Conservation (phyloP, 495 filamentous ascomycete genomes). For the Podospora tetraspora region DNA sequence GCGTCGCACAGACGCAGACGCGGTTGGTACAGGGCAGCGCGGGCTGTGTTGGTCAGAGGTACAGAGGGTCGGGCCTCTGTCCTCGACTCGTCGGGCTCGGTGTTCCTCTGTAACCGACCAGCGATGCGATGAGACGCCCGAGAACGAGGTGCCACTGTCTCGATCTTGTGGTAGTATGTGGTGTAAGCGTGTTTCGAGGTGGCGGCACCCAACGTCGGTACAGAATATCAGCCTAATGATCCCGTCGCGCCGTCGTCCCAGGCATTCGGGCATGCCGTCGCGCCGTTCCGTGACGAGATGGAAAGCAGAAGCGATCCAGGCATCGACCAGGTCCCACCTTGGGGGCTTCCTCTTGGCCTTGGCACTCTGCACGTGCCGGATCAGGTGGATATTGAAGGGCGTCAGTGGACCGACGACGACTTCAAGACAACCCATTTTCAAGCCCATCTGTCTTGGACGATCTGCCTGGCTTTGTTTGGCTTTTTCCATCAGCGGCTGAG, state of each 20-base stretch:
- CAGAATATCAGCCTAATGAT: constrained; percentile 11
- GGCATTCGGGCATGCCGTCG: constrained; percentile 3
- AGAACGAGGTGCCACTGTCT: neutral
- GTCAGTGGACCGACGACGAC: neutral
- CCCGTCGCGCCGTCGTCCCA: neutral
- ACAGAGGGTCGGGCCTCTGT: neutral
- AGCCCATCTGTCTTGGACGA: neutral
- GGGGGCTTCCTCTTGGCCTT: neutral
- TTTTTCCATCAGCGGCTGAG: neutral
- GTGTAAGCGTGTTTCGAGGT: neutral
- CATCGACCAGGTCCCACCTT: neutral
- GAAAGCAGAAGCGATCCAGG: neutral
- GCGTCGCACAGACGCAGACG: neutral
- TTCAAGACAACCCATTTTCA: neutral
- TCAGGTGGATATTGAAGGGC: neutral
- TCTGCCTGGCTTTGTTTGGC: neutral
- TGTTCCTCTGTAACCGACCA: neutral
- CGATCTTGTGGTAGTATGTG: neutral
- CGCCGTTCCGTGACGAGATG: neutral
- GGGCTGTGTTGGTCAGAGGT: neutral
- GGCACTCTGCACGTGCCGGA: neutral
- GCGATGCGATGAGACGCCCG: neutral
- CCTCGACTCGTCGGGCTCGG: neutral
- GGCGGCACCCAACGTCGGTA: neutral
- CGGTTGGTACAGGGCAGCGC: neutral